These are phyloP conservation scores for Cucurbita moschata DNA, from an alignment of 306 rosid genomes.

Conservation along the genomic window DNA sequence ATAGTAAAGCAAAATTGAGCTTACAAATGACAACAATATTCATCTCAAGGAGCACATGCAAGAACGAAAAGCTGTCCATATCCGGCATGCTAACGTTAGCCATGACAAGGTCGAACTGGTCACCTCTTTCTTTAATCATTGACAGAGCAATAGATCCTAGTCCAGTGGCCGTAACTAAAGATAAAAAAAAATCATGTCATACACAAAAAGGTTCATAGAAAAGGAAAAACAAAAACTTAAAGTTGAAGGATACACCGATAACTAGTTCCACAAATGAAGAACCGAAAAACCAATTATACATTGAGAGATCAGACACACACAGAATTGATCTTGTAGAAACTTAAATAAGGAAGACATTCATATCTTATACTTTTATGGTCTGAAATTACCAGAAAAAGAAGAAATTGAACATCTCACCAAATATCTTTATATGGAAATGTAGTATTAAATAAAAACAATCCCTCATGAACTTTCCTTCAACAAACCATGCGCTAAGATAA, in stretches of 20 bases:
- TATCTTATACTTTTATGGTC: background rate
- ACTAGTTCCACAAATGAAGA: background rate
- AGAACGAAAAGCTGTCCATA: constrained; percentile 9
- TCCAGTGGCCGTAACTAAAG: constrained; percentile 25
- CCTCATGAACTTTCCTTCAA: background rate
- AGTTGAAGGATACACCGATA: background rate
- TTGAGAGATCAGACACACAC: background rate
- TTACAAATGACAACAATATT: no score
- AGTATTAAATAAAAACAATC: background rate
- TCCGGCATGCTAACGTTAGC: constrained; percentile 28
- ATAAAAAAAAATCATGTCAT: background rate
- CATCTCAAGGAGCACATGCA: background rate
- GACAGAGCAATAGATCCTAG: constrained; percentile 28
- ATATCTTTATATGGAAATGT: background rate
- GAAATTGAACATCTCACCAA: background rate
- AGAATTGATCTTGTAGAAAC: background rate
- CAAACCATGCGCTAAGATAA: no score
- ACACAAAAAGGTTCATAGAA: background rate
- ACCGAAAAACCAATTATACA: background rate
- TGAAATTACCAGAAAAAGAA: background rate
- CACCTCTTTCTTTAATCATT: constrained; percentile 16
- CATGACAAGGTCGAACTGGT: constrained; percentile 25
- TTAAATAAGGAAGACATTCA: background rate
- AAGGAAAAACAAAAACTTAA: background rate
- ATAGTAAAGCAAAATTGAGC: no score